Conservation (phyloP, 1,139 yeast genomes). For the Arxiozyma telluris region DNA sequence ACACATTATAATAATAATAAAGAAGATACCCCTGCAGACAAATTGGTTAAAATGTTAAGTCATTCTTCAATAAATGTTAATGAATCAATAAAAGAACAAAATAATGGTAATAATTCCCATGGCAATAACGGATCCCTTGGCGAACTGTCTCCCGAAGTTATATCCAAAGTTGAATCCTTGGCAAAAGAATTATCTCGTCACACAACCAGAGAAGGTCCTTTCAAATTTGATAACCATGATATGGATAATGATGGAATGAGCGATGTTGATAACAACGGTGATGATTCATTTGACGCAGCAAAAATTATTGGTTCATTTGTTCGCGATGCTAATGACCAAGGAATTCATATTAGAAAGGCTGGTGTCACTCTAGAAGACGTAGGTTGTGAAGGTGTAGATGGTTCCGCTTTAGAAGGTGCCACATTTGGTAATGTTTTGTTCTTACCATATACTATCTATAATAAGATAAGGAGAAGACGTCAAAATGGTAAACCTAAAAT, state of each 20-base stretch:
- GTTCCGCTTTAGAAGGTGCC: constrained; percentile 38
- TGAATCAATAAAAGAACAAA: neutral
- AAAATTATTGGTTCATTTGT: constrained; percentile 13
- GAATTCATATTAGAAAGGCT: constrained; percentile 37
- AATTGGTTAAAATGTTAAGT: constrained; percentile 12
- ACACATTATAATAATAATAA: neutral
- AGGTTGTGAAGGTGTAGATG: constrained; percentile 42
- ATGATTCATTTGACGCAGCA: constrained; percentile 17
- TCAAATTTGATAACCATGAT: constrained; percentile 4
- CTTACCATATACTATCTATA: constrained; percentile 32
- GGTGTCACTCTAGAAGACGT: constrained; percentile 43
- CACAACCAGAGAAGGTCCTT: constrained; percentile 18
- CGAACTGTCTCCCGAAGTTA: constrained; percentile 12
- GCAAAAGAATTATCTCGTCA: constrained; percentile 21
- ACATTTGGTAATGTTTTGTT: constrained; percentile 42
- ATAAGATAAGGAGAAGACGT: constrained; percentile 17
- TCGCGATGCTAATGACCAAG: constrained; percentile 33
- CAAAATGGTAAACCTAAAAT: constrained; percentile 10
- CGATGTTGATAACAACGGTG: neutral
- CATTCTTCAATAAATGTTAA: constrained; percentile 2
- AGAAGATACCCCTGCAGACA: constrained; percentile 12
- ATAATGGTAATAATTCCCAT: neutral
- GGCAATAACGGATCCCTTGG: neutral
- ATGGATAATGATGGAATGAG: neutral
- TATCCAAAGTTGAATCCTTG: constrained; percentile 18